These are phyloP conservation scores for Metarhizium album DNA, from an alignment of 2,329 filamentous ascomycete genomes.

Conservation along the genomic window DNA sequence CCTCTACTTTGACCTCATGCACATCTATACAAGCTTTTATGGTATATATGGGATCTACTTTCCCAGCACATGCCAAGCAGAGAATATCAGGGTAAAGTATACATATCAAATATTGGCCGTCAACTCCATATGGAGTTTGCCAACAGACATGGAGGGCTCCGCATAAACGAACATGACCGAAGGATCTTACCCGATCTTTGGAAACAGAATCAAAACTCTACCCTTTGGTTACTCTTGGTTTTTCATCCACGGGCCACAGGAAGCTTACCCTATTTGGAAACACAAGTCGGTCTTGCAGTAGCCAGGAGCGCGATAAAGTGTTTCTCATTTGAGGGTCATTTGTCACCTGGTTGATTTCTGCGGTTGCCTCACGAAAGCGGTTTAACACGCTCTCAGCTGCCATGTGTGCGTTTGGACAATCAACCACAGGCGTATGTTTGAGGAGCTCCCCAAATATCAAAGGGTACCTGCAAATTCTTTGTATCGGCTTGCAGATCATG, in stretches of 20 bases:
- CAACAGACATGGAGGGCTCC: conserved; percentile 78
- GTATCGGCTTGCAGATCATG: conserved; percentile 57
- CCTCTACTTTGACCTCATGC: conserved; percentile 54
- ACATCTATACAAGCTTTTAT: conserved; percentile 66
- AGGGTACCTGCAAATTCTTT: conserved; percentile 84
- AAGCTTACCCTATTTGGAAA: conserved; percentile 59
- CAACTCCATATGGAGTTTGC: conserved; percentile 55
- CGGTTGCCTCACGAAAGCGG: conserved; percentile 61
- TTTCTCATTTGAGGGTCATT: conserved; percentile 60
- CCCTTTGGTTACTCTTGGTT: conserved; percentile 1
- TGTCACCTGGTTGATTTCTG: conserved; percentile 75
- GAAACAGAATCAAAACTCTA: conserved; percentile 41
- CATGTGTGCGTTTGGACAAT: conserved; percentile 75
- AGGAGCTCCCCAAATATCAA: conserved; percentile 76
- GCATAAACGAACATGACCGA: conserved; percentile 73
- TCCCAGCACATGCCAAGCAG: conserved; percentile 59
- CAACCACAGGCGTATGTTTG: conserved; percentile 70
- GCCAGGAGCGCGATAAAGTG: conserved; percentile 70
- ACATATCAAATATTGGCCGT: conserved; percentile 75
- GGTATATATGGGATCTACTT: conserved; percentile 56
- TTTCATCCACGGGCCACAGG: not conserved
- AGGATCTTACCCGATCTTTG: conserved; percentile 59
- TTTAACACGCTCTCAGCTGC: conserved; percentile 66
- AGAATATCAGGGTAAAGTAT: conserved; percentile 74
- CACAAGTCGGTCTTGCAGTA: conserved; percentile 69